Conservation (phyloP, 352 stramenopile species). For the Globisporangium nagaii region DNA sequence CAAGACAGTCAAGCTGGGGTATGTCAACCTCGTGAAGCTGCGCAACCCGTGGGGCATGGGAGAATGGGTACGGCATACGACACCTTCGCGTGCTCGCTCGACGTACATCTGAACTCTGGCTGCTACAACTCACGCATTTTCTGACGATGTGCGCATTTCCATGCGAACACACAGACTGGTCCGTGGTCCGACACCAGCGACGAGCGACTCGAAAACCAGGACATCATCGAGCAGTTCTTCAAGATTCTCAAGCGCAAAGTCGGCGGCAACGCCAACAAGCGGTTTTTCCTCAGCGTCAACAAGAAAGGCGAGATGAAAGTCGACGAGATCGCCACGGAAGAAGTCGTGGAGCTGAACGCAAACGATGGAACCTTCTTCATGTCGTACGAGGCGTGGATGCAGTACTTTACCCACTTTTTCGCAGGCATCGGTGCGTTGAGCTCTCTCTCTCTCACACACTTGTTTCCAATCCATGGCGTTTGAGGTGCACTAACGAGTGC, state of each 20-base stretch:
- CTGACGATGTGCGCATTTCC: no score
- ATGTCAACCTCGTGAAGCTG: conserved; percentile 68
- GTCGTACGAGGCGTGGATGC: conserved; percentile 82
- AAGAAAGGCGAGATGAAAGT: conserved; percentile 39
- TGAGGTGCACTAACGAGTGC: not conserved
- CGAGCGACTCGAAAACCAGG: conserved; percentile 73
- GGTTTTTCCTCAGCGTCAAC: conserved; percentile 54
- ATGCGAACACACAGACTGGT: conserved; percentile 38
- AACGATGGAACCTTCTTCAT: conserved; percentile 93
- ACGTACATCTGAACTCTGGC: not conserved
- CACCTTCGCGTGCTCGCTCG: not conserved
- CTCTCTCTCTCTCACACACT: no score
- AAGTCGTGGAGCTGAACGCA: conserved; percentile 73
- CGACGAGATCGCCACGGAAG: conserved; percentile 66
- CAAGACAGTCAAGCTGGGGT: conserved; percentile 42
- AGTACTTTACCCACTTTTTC: conserved; percentile 90
- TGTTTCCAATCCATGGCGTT: not conserved
- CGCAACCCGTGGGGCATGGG: conserved; percentile 90
- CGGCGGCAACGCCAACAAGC: conserved; percentile 59
- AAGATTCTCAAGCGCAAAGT: conserved; percentile 63
- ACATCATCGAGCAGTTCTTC: conserved; percentile 72
- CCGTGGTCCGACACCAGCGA: conserved; percentile 79
- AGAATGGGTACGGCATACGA: conserved; percentile 70
- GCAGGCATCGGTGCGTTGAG: conserved; percentile 76
- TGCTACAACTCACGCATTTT: not conserved